A percentile compares a stretch with the other conserved stretches of the same genome.
Evolutionary conservation across 2,329 filamentous ascomycete species (phyloP).

Genomic region (Hortaea werneckii): DNA sequence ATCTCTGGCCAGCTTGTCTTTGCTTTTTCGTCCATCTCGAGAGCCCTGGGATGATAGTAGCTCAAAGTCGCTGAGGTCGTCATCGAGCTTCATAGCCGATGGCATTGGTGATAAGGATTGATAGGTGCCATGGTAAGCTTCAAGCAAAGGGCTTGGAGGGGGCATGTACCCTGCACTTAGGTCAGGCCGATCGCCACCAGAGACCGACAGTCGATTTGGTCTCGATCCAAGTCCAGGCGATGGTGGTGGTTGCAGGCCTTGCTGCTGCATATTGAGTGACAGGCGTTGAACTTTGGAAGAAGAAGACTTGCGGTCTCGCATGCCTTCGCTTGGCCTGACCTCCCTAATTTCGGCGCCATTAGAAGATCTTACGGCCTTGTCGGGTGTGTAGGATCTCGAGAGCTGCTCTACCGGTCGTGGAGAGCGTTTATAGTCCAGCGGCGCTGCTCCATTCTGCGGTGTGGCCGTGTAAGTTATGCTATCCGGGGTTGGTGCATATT

Average conservation of each 20-base stretch:
- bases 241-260: conserved; percentile 19
- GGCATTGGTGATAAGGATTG: conserved; percentile 94
- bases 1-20: conserved; percentile 5
- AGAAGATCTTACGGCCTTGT: conserved; percentile 11
- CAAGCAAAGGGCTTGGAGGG: conserved; percentile 74
- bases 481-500: conserved; percentile 31
- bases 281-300: conserved; percentile 10
- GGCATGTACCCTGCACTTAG: conserved; percentile 37
- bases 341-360: conserved; percentile 29
- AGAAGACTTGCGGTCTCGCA: conserved; percentile 5
- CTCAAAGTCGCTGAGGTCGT: conserved; percentile 42
- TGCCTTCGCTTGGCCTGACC: conserved; percentile 27
- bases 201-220: conserved; percentile 39
- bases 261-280: conserved; percentile 6
- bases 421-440: conserved; percentile 5
- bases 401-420: conserved; percentile 6
- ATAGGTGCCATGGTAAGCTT: conserved; percentile 88
- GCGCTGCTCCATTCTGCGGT: conserved; percentile 10
- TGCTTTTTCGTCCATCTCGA: conserved; percentile 5
- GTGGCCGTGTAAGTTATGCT: conserved; percentile 32
- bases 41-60: conserved; percentile 23
- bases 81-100: conserved; percentile 56
- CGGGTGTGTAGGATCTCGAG: conserved; percentile 9
- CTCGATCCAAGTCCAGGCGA: conserved; percentile 27
- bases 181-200: conserved; percentile 29